Evolutionary conservation across 768 basidiomycete species (phyloP), one percentile per base, ranked within the genome.

Genomic region (Tulasnella sp.): DNA sequence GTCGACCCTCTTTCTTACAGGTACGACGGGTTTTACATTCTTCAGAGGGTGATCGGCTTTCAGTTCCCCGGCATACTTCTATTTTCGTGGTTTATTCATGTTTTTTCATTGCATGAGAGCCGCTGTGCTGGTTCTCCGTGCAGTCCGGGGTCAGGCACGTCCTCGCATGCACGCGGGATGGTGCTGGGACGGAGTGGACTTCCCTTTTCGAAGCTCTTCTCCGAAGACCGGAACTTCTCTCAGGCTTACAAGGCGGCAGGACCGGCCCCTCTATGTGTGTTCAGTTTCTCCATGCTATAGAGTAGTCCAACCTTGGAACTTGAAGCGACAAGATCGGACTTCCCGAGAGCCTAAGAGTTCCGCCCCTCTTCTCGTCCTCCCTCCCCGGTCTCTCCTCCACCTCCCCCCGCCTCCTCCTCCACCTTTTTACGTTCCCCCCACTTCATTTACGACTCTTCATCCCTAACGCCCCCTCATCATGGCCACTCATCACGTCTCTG

Each of bases 171-270:
- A 69, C 64, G 31, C 31, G 64, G 64, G 18, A 28, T 69, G 64
- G 64, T 16, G 64, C 31, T 69, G 64, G n/a, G n/a, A 69, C 64
- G 64, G 64, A 69, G 24, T 37, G 64, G 28, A 69, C 64, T 69
- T 69, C 64, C 64, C 64, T 69, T 69, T 69, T 69, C 64, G 31
- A 69, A 69, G 64, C 60, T 64, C 60, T 64, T 64, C 60, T 64
- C 60, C 60, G 60, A 64, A 64, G 60, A 31, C 60, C 60, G 60
- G 60, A 31, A n/a, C 60, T 64, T 64, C 60, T 64, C 60, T 64
- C 60, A 64, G 60, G 60, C 60, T 64, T 64, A 16, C 60, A 64
- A 22, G n/a, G 24, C 60, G 60, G 60, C 60, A 64, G 12, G 24
- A 64, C 60, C 60, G 60, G 60, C 60, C 60, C 58, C 24, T 31